Evolutionary conservation across 2,329 filamentous ascomycete species (phyloP).

Genomic region (Cytospora chrysosperma): DNA sequence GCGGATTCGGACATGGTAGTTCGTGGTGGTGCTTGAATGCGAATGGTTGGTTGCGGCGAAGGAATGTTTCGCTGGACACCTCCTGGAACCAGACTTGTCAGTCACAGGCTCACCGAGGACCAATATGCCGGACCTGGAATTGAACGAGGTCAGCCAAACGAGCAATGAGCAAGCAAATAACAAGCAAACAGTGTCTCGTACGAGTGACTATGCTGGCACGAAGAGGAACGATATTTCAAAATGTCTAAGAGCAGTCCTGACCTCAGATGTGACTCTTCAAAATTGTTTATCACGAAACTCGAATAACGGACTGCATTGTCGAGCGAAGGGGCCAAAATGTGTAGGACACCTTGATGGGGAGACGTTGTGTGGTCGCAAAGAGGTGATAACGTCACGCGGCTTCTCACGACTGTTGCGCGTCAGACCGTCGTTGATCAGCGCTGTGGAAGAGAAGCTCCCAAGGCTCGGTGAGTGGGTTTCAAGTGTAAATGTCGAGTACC

Average conservation of each 20-base stretch:
- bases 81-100: neutral
- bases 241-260: neutral
- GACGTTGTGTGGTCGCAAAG: neutral
- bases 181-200: neutral
- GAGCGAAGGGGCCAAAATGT: neutral
- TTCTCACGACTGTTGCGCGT: neutral
- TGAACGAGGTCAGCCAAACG: neutral
- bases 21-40: neutral
- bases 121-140: neutral
- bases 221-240: neutral
- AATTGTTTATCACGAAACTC: neutral
- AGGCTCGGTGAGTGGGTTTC: neutral
- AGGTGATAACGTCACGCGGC: neutral
- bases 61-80: neutral
- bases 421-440: neutral
- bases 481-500: neutral
- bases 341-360: neutral
- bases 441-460: neutral
- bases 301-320: neutral
- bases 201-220: neutral
- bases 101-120: neutral
- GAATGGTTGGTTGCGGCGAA: neutral
- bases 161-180: neutral
- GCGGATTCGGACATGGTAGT: slow-evolving; percentile 13
- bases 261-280: neutral